Evolutionary conservation across 1,284 basidiomycete genomes (phyloP), one percentile per base, ranked within the genome.

Genomic region (Rhodotorula sp.): DNA sequence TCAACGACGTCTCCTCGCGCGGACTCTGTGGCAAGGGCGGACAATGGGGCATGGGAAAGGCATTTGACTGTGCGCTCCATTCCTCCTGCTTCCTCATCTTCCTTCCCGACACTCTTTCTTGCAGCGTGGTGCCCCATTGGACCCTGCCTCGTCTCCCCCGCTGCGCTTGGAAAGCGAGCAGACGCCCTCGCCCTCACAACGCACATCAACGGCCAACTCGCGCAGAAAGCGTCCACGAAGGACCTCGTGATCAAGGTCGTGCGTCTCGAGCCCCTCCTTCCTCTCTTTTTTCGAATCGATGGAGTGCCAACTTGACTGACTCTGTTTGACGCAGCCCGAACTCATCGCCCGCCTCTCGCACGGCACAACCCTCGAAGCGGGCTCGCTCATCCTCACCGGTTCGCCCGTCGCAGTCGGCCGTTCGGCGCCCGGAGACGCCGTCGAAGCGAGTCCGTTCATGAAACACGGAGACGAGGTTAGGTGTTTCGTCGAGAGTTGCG

Each of bases 341-440:
- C 89, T 89, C 0, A 83, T 94, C 62, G 84, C 90, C 0, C 90
- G 88, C 83, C 85, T 94, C 47, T 92, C 90, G 0, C 88, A 91
- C 78, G 92, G 89, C 2, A 92, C 91, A 7, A 95, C 92, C 0
- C 86, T 96, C 32, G 85, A 87, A 70, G 86, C 90, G 0, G 93
- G 92, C 1, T 88, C 89, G 0, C 82, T 94, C 71, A 90, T 94
- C 76, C 84, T 91, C 76, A 93, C 91, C 58, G 89, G 88, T 5
- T 89, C 89, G 1, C 89, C 89, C 11, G 48, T 67, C 27, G 60
- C 61, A 6, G 8, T 59, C 85, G 71, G 88, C 2, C 64, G 68
- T 4, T 52, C 24, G 7, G 52, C 53, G 0, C 63, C 59, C 9
- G 47, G 71, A 1, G 77, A 75, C 6, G 30, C 72, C 63, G 85